Base-by-base conservation (phyloP, 2,329 filamentous ascomycete species). In the Sclerotiophoma versabilis region DNA sequence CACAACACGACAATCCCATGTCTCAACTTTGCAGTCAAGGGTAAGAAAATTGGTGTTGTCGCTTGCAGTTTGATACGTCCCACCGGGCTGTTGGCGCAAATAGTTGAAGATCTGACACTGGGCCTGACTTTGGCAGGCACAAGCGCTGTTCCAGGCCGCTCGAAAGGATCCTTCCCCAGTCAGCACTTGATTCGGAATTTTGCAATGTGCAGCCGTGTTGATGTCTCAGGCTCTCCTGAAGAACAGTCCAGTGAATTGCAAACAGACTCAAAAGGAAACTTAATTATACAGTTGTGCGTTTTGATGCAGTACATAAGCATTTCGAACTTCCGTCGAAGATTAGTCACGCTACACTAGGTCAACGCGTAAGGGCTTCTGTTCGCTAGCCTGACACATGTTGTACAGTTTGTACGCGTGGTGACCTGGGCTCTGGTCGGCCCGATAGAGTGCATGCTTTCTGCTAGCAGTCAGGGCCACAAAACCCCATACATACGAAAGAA, bases 361-460 rank as follows among this genome's bases (percentile, higher is more conserved):
- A 34, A 29, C 17, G 8, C 17, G 26, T 14, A 14, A 14, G 11
- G 12, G 23, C n/a, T 22, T 3, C 17, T 2, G 8, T 41, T 30
- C 25, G 12, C 19, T 42, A 29, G 42, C 19, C 36, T 23, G 25
- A 19, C 15, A 20, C 7, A 23, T 17, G 23, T 38, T 32, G 37
- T 38, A 54, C 42, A 20, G 26, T 20, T 44, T n/a, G 15, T 38
- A 43, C 14, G 32, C 30, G 25, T 20, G 26, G 43, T 15, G 32
- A n/a, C n/a, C 36, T 48, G 26, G 43, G 22, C n/a, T 26, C 8
- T 14, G 19, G 30, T 44, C 38, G 50, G 50, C 25, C 50, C 50
- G 43, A 38, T 43, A 44, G 25, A 15, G 20, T 36, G 37, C 50
- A 44, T 26, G 20, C 20, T 38, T 42, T 29, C 29, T 5, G 11